Base-by-base conservation (phyloP, 192 early-diverging fungal genomes). In the Endogone sp. region DNA sequence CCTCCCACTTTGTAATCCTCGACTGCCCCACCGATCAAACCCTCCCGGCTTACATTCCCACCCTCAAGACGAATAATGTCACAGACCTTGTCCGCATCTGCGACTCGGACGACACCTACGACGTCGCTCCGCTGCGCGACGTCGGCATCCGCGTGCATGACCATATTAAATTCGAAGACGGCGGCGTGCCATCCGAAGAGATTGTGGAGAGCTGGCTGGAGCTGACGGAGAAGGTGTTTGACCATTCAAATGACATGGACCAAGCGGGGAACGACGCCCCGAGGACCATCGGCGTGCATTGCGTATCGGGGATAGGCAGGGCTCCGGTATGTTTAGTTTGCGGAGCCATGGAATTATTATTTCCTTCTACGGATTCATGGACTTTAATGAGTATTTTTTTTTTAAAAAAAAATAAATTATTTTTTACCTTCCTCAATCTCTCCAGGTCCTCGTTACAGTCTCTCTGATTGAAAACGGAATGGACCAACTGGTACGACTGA, bases 231-330 rank as follows among this genome's bases (percentile, higher is more conserved):
- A 57, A 72, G 13, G 74, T 74, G 11, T 71, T 64, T 57, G 69
- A 72, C 44, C 64, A 75, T 26, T 64, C 69, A 1, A 37, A 63
- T 13, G 6, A 44, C n/a, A n/a, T n/a, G 37, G 13, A 44, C 37
- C 60, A 66, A 10, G 62, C 29, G 3, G 71, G 65, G 9, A 37
- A 61, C 20, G 73, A 67, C 29, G n/a, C n/a, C n/a, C 37, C 37
- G 13, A 44, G 37, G 13, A 75, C 64, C 22, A 76, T 84, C 62
- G 81, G 76, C 11, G 85, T 92, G 21, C 91, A 93, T 66, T 93
- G 91, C 68, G 86, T 93, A 56, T 86, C 90, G 28, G 91, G 91
- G 21, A 85, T 93, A 31, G 91, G 91, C n/a, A 77, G 91, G 69
- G 91, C 91, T 9, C 91, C 91, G 10, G 84, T 90, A 69, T 63